Base-by-base conservation (phyloP, 257 asterid genomes). In the Ilex asprella region DNA sequence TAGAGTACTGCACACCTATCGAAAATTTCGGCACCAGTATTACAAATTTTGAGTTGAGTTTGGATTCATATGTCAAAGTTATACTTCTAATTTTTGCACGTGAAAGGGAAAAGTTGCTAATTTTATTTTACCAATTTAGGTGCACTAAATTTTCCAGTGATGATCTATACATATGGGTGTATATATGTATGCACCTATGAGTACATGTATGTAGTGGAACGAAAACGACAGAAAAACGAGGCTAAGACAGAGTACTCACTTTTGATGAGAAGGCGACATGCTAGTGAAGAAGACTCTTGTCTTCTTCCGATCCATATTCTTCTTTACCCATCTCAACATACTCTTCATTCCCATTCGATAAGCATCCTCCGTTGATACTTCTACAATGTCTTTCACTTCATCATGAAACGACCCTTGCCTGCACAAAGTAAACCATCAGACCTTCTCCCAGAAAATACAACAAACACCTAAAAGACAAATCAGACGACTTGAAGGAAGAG, bases 221-320 rank as follows among this genome's bases (percentile, higher is more conserved):
- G 54, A 11, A n/a, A 8, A 35, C 8, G 41, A 35, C 5, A 15
- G 30, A 58, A 1, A 27, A 49, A 4, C 16, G 29, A 32, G 7
- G 39, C 27, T 8, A 10, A 15, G 32, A 30, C 2, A 30, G 12
- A 6, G 31, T 16, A 60, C 73, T 67, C 65, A 91, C 98, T 75
- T 29, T 66, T 63, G 75, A 65, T 91, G 96, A 9, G 84, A 72
- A 29, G 96, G 92, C 3, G 98, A 88, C 86, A 88, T 72, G 82
- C 92, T 78, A 39, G 77, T 69, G 71, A 86, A 88, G 67, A 91
- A 82, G 1, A 82, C 77, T 53, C 86, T 72, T 14, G 81, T 81
- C 58, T 64, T 83, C 30, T 70, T 66, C 0, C 82, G 92, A 56
- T 88, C 81, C 69, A 84, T 65, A 35, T 88, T 88, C 59, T 80